phyloP scores from a whole-genome alignment of 2,329 filamentous ascomycete genomes.

The Graphilbum fragrans region DNA sequence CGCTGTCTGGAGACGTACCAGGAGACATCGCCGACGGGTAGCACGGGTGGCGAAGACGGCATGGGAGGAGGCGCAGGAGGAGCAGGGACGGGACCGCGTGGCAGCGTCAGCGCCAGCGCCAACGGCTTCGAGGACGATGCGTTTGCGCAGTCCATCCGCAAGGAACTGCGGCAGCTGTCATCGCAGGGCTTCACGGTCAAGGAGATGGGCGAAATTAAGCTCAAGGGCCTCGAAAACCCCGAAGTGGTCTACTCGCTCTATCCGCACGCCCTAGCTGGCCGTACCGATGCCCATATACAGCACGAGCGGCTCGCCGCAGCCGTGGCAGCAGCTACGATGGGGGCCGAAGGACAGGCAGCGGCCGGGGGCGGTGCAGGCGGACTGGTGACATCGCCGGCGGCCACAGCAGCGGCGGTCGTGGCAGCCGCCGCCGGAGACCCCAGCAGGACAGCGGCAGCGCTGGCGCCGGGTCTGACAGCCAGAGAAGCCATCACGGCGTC shows the following conservation, averaged over 20 bases:
- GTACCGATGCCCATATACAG: constrained; percentile 56
- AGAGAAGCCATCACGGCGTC: background rate
- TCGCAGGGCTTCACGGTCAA: constrained; percentile 95
- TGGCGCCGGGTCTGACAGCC: background rate
- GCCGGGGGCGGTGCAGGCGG: background rate
- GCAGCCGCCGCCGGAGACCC: background rate
- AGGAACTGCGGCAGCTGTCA: constrained; percentile 75
- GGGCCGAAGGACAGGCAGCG: constrained; percentile 1
- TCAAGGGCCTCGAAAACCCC: constrained; percentile 95
- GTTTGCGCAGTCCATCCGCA: constrained; percentile 65
- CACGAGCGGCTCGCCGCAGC: constrained; percentile 22
- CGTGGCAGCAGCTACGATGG: constrained; percentile 14
- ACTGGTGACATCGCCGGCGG: no score
- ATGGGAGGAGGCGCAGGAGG: background rate
- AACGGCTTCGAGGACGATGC: constrained; percentile 68
- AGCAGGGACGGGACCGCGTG: background rate
- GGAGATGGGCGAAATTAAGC: constrained; percentile 79
- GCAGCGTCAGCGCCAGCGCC: constrained; percentile 19
- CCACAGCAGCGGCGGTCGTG: background rate
- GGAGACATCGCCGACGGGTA: constrained; percentile 55
- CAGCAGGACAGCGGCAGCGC: background rate
- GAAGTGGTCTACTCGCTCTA: constrained; percentile 94
- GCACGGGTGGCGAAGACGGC: background rate
- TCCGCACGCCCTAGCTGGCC: constrained; percentile 73
- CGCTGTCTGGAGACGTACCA: constrained; percentile 81